phyloP scores from a whole-genome alignment of 2,329 filamentous ascomycete species.

The Calonectria fujianensis region DNA sequence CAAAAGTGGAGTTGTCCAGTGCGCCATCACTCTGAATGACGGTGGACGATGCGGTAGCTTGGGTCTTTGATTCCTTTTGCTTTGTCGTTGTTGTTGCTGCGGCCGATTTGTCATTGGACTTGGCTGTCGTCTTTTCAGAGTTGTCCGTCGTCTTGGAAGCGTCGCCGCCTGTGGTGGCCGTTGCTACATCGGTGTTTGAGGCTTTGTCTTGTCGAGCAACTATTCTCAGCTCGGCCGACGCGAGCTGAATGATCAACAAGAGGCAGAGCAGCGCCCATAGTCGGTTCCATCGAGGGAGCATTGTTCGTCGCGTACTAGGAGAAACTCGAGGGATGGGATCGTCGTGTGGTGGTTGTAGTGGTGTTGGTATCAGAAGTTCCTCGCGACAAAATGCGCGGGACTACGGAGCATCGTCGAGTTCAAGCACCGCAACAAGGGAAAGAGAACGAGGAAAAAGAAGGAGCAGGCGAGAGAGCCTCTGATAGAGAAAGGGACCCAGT shows the following conservation, averaged over 20 bases:
- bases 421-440: constrained; percentile 21
- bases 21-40: constrained; percentile 43
- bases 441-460: constrained; percentile 30
- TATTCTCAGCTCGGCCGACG: constrained; percentile 58
- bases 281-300: constrained; percentile 60
- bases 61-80: constrained; percentile 41
- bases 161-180: constrained; percentile 35
- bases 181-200: constrained; percentile 42
- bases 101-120: constrained; percentile 36
- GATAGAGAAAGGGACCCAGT: constrained; percentile 16
- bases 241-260: constrained; percentile 61
- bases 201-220: constrained; percentile 58
- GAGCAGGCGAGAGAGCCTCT: constrained; percentile 18
- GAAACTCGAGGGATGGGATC: constrained; percentile 25
- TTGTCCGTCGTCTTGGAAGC: constrained; percentile 41
- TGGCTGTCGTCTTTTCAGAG: constrained; percentile 42
- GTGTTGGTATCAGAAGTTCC: constrained; percentile 44
- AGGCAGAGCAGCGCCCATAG: constrained; percentile 64
- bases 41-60: constrained; percentile 48
- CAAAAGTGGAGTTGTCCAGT: constrained; percentile 56
- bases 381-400: constrained; percentile 40
- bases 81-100: constrained; percentile 42
- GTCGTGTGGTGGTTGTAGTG: not conserved
- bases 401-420: constrained; percentile 48
- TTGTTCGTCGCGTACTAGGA: constrained; percentile 47